Conservation (phyloP, 176 grass and related monocot species). For the Saccharum officinarum region DNA sequence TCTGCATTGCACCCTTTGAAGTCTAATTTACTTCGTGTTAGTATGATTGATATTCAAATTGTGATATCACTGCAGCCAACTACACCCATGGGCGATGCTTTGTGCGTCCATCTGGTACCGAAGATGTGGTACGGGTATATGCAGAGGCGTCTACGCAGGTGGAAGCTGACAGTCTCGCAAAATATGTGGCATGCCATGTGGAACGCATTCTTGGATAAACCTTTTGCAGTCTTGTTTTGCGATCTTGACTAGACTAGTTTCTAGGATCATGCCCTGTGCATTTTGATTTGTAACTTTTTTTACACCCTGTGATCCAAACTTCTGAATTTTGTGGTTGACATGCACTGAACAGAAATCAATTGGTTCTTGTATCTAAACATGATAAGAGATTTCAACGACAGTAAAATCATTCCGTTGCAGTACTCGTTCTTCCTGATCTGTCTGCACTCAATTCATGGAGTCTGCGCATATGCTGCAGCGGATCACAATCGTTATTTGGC, state of each 20-base stretch:
- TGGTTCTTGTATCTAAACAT: neutral
- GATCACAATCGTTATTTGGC: neutral
- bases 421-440: neutral
- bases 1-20: neutral
- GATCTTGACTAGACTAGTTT: neutral
- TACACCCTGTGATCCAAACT: neutral
- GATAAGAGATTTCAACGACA: neutral
- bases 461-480: neutral
- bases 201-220: conserved; percentile 53
- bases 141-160: conserved; percentile 75
- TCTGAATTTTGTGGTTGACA: neutral
- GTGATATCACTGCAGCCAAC: conserved; percentile 49
- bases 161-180: conserved; percentile 69
- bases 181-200: conserved; percentile 61
- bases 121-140: conserved; percentile 88
- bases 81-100: conserved; percentile 73
- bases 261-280: neutral
- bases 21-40: neutral
- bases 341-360: neutral
- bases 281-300: neutral
- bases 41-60: conserved; percentile 3
- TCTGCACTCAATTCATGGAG: neutral
- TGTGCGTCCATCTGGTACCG: conserved; percentile 83
- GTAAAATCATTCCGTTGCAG: neutral
- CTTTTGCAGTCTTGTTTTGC: neutral